These are phyloP conservation scores for Taphrina flavorubra DNA, from an alignment of 1,139 yeast genomes.

Conservation along the genomic window DNA sequence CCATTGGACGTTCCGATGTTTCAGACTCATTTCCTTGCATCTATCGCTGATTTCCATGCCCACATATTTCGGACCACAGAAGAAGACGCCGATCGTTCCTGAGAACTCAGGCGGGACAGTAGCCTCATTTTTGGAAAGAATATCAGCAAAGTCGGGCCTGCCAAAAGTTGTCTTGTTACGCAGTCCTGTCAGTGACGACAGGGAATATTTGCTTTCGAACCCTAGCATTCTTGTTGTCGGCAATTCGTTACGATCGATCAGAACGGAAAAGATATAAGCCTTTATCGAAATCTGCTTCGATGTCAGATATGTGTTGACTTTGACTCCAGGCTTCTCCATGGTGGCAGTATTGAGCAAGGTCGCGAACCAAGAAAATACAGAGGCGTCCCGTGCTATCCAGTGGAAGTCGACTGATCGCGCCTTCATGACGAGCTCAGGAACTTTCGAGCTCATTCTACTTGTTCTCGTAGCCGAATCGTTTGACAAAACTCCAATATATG, in stretches of 20 bases:
- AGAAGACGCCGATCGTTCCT: slow-evolving; percentile 29
- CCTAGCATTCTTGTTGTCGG: neutral
- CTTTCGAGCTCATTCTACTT: neutral
- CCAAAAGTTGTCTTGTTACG: slow-evolving; percentile 25
- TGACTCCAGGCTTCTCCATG: neutral
- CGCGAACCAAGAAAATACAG: slow-evolving; percentile 19
- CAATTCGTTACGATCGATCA: neutral
- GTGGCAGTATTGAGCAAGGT: slow-evolving; percentile 16
- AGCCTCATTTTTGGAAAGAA: neutral
- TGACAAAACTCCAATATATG: slow-evolving; percentile 5
- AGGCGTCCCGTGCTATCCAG: slow-evolving; percentile 31
- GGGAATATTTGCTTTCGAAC: neutral
- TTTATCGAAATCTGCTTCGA: neutral
- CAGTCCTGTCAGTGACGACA: slow-evolving; percentile 25
- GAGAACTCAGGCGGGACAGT: neutral
- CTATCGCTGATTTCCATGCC: slow-evolving; percentile 26
- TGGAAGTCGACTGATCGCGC: slow-evolving; percentile 21
- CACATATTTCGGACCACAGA: slow-evolving; percentile 27
- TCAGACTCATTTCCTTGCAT: slow-evolving; percentile 24
- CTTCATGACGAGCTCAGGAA: neutral
- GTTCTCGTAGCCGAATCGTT: neutral
- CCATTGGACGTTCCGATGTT: slow-evolving; percentile 5
- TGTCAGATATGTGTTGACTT: slow-evolving; percentile 20
- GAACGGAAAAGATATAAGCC: neutral
- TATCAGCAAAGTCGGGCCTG: slow-evolving; percentile 25